These are phyloP conservation scores for Metarhizium sp. DNA, from an alignment of 2,329 filamentous ascomycete genomes.

Conservation along the genomic window DNA sequence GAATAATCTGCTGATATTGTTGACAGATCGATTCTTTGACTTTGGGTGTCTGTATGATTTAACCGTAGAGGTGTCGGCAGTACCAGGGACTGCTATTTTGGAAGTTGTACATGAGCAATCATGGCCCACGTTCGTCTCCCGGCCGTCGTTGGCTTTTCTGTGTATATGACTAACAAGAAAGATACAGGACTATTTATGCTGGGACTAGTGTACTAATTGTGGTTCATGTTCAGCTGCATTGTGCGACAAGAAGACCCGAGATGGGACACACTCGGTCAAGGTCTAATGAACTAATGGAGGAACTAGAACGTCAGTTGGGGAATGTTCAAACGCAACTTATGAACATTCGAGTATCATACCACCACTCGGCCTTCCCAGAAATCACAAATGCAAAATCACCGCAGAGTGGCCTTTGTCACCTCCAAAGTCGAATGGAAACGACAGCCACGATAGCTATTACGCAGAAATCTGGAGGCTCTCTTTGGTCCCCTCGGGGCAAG, in stretches of 20 bases:
- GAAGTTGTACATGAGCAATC: constrained; percentile 37
- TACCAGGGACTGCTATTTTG: constrained; percentile 29
- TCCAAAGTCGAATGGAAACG: constrained; percentile 43
- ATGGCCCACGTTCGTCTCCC: constrained; percentile 28
- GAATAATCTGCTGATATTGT: neutral
- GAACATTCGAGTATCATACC: constrained; percentile 42
- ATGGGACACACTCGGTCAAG: constrained; percentile 24
- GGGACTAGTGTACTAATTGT: constrained; percentile 39
- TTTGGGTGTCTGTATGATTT: constrained; percentile 42
- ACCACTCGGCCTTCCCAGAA: constrained; percentile 44
- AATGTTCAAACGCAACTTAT: constrained; percentile 38
- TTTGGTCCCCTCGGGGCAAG: constrained; percentile 38
- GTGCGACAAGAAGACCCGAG: constrained; percentile 3
- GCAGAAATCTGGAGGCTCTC: constrained; percentile 36
- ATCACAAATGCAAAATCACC: constrained; percentile 12
- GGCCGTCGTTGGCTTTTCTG: too few relatives aligned
- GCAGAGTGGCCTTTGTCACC: constrained; percentile 23
- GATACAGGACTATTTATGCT: constrained; percentile 28
- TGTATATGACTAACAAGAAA: constrained; percentile 7
- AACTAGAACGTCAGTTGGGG: constrained; percentile 48
- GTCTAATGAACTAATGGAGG: constrained; percentile 48
- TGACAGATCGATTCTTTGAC: constrained; percentile 22
- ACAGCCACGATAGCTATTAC: constrained; percentile 40
- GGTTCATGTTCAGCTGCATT: constrained; percentile 32
- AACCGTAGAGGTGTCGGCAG: constrained; percentile 34